These are phyloP conservation scores for Candida parachauliodes DNA, from an alignment of 805 yeast genomes.

Conservation along the genomic window DNA sequence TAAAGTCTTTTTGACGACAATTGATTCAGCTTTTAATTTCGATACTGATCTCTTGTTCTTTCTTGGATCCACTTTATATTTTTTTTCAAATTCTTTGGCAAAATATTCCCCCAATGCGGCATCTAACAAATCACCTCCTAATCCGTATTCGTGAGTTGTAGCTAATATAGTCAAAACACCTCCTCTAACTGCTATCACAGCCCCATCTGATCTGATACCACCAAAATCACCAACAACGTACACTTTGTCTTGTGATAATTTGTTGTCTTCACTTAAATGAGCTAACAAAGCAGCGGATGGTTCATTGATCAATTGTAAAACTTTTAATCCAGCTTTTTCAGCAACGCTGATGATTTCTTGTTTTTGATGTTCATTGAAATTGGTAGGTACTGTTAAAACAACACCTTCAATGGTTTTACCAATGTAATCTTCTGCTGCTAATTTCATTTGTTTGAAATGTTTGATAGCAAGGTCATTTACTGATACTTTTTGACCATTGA, in stretches of 20 bases:
- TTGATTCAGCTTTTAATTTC: slow-evolving; percentile 79
- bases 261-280: slow-evolving; percentile 54
- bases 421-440: slow-evolving; percentile 89
- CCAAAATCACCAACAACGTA: slow-evolving; percentile 96
- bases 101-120: slow-evolving; percentile 74
- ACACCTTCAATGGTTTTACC: slow-evolving; percentile 79
- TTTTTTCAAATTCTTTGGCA: slow-evolving; percentile 92
- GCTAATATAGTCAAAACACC: slow-evolving; percentile 88
- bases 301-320: slow-evolving; percentile 86
- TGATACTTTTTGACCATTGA: slow-evolving; percentile 41
- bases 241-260: slow-evolving; percentile 59
- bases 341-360: slow-evolving; percentile 59
- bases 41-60: slow-evolving; percentile 80
- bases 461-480: slow-evolving; percentile 71
- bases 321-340: slow-evolving; percentile 67
- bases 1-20: slow-evolving; percentile 83
- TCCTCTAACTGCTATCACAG: slow-evolving; percentile 88
- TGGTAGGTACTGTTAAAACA: slow-evolving; percentile 88
- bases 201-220: slow-evolving; percentile 91
- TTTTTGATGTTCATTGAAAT: slow-evolving; percentile 74
- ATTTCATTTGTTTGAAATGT: slow-evolving; percentile 76
- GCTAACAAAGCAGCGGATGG: slow-evolving; percentile 90
- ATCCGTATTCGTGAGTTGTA: slow-evolving; percentile 72
- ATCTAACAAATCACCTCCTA: slow-evolving; percentile 90
- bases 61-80: slow-evolving; percentile 76